Percentiles rank a stretch among this genome's conserved stretches.
Conservation (phyloP, 352 stramenopile species). For the Phytophthora palmivora region DNA sequence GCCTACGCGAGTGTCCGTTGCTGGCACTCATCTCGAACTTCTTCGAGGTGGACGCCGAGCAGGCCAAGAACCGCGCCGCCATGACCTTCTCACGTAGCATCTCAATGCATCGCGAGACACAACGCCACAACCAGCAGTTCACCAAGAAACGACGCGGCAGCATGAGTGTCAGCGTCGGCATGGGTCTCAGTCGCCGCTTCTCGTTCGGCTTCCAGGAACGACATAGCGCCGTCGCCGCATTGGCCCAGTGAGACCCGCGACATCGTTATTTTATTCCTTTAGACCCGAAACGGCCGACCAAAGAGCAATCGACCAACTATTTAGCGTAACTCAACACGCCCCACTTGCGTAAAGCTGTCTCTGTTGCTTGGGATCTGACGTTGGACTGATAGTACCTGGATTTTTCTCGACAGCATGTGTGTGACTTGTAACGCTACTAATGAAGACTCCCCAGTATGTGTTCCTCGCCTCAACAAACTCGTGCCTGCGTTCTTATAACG, state of each 20-base stretch:
- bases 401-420: slow-evolving; percentile 14
- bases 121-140: slow-evolving; percentile 36
- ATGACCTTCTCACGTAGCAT: slow-evolving; percentile 33
- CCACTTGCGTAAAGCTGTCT: neutral
- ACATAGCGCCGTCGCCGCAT: slow-evolving; percentile 25
- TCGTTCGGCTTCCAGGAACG: slow-evolving; percentile 28
- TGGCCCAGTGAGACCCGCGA: slow-evolving; percentile 28
- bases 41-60: slow-evolving; percentile 47
- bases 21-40: slow-evolving; percentile 55
- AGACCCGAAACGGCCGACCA: slow-evolving; percentile 19
- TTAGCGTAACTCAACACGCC: slow-evolving; percentile 34
- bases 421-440: neutral
- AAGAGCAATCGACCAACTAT: slow-evolving; percentile 17
- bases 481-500: no score
- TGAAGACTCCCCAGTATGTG: no score
- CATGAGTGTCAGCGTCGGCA: slow-evolving; percentile 19
- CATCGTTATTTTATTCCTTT: slow-evolving; percentile 30
- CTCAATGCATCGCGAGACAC: slow-evolving; percentile 34
- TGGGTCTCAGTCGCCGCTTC: slow-evolving; percentile 29
- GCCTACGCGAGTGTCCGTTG: slow-evolving; percentile 50
- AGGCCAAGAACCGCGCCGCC: slow-evolving; percentile 15
- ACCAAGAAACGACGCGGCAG: slow-evolving; percentile 37
- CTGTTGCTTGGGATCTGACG: neutral
- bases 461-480: neutral
- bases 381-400: slow-evolving; percentile 8